Conservation (phyloP, 768 basidiomycete species). For the Mycena venus region DNA sequence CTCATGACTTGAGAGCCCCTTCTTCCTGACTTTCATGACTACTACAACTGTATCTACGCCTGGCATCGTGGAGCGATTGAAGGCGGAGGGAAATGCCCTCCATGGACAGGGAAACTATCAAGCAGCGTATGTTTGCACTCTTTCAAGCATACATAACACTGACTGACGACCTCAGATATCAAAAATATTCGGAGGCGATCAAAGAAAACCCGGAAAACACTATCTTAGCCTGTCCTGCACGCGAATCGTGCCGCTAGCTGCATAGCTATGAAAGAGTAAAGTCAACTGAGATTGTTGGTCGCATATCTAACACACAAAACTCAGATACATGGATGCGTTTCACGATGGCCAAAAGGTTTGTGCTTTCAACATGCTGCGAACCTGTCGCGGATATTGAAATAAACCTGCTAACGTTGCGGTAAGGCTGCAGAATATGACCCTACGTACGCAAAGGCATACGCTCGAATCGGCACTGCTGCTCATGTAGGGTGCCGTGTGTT, state of each 20-base stretch:
- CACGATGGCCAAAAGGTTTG: constrained; percentile 47
- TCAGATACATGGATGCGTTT: constrained; percentile 48
- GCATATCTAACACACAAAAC: not conserved
- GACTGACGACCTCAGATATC: constrained; percentile 24
- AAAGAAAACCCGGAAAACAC: constrained; percentile 52
- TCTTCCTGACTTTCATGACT: constrained; percentile 6
- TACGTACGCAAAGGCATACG: constrained; percentile 56
- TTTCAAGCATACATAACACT: not conserved
- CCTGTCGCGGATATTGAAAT: not conserved
- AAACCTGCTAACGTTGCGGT: not conserved
- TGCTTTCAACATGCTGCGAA: no score
- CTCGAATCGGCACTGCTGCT: constrained; percentile 50
- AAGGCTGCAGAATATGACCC: constrained; percentile 56
- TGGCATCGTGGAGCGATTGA: constrained; percentile 45
- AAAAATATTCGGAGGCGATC: constrained; percentile 59
- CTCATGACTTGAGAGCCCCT: not conserved
- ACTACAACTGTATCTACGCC: constrained; percentile 4
- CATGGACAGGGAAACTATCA: constrained; percentile 48
- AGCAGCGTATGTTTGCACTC: constrained; percentile 37
- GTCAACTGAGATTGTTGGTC: not conserved
- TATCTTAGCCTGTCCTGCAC: constrained; percentile 56
- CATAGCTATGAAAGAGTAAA: constrained; percentile 53
- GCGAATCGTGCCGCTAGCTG: constrained; percentile 61
- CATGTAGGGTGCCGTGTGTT: constrained; percentile 38
- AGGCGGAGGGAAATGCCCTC: constrained; percentile 57